Conservation (phyloP, 768 basidiomycete species). For the Mycena galopus region DNA sequence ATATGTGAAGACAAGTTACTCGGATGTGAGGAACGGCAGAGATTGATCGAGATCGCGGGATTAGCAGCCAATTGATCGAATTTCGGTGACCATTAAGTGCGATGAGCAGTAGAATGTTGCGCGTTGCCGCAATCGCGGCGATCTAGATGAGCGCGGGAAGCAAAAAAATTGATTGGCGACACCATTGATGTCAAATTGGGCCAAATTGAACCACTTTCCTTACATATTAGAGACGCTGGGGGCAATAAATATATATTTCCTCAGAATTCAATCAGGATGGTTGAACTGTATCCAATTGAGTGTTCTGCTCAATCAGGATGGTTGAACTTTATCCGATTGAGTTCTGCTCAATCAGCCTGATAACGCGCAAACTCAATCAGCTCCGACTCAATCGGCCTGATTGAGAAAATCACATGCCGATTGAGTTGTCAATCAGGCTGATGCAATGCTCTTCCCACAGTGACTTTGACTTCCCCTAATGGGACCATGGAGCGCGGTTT, state of each 20-base stretch:
- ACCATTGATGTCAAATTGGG: neutral
- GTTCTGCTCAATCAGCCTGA: neutral
- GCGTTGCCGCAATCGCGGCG: neutral
- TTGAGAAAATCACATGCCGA: slow-evolving; percentile 6
- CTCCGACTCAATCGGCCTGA: neutral
- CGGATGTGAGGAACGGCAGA: no score
- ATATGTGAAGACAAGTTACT: no score
- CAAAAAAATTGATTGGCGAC: neutral
- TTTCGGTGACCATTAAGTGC: no score
- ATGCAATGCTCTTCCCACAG: slow-evolving; percentile 6
- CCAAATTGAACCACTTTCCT: neutral
- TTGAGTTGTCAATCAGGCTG: slow-evolving; percentile 18
- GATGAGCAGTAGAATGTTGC: neutral
- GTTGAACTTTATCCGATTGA: neutral
- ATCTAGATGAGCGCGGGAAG: neutral
- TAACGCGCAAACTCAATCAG: neutral
- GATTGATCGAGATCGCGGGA: no score
- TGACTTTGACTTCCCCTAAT: no score
- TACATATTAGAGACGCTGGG: neutral
- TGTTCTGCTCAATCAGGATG: neutral
- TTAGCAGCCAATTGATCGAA: no score
- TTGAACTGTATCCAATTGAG: neutral
- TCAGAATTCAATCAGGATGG: neutral
- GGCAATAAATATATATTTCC: neutral
- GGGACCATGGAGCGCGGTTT: no score